Percentiles rank a stretch among this genome's conserved stretches.
Evolutionary conservation across 768 basidiomycete genomes (phyloP).

Genomic region (Boletus pseudopeckii): DNA sequence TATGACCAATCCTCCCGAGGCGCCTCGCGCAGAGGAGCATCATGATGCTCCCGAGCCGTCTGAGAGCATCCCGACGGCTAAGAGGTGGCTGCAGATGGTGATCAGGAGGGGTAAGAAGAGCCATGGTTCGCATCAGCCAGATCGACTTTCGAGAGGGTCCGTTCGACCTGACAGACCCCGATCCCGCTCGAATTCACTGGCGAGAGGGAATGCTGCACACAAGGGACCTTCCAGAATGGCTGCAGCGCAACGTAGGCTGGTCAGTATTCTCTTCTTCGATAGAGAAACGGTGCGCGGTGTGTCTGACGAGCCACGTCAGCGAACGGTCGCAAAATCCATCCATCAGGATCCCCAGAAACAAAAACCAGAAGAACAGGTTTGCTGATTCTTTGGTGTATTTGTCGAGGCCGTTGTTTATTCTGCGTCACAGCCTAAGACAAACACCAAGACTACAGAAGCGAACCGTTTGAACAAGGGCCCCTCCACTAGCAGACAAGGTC

Average conservation of each 20-base stretch:
- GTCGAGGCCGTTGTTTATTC: not conserved
- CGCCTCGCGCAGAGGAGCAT: too few species aligned
- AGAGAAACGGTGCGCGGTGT: too few species aligned
- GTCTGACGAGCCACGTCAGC: not conserved
- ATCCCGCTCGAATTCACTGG: too few species aligned
- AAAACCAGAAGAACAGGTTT: not conserved
- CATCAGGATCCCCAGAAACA: too few species aligned
- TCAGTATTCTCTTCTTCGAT: not conserved
- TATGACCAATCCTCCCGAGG: not conserved
- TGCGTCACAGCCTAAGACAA: not conserved
- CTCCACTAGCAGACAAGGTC: not conserved
- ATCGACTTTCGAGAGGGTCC: not conserved
- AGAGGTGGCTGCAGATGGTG: not conserved
- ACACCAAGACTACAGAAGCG: not conserved
- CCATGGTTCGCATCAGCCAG: too few species aligned
- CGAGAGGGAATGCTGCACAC: not conserved
- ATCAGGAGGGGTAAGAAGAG: not conserved
- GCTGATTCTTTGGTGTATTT: not conserved
- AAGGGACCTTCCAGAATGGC: not conserved
- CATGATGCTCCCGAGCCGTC: not conserved
- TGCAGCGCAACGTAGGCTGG: not conserved
- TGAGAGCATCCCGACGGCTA: too few species aligned
- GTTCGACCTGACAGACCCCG: not conserved
- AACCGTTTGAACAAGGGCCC: not conserved
- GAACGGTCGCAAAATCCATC: too few species aligned